Base-by-base conservation (phyloP, 306 rosid species). In the Abrus pulchellus region DNA sequence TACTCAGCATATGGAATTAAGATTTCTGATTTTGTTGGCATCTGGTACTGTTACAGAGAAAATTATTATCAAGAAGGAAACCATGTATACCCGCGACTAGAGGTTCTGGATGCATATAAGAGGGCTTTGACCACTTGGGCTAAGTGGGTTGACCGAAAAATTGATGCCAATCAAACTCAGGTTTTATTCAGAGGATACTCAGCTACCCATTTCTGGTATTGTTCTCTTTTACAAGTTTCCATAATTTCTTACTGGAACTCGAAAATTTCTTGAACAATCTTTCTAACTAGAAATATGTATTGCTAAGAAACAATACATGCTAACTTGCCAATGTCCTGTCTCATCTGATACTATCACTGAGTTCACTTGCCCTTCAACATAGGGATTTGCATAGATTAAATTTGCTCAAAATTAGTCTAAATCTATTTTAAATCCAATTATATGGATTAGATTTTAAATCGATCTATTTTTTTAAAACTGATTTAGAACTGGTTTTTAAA, bases 1-100 rank as follows among this genome's bases (percentile, higher is more conserved):
- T 11, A 20, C 33, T 20, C 28, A 47, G 66, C 77, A 20, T 72
- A 45, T 29, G 65, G 43, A 50, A 40, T 36, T 52, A 28, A 61
- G 70, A 8, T 8, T 82, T 40, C 44, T 70, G 12, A 59, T 55
- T 56, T 72, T 79, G 41, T 2, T 77, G 47, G 43, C 62, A 44
- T 20, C 27, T 81, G 83, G 29, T 71, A 78, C 49, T 62, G 44
- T 61, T 33, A 50, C 82, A 93, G 98, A 49, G 94, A 91, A 85
- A 86, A 91, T 55, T 91, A 91, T 85, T 91, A 91, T 83, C 94
- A 93, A 85, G 98, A 93, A 90, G 97, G 98, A 29, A 87, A 91
- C 65, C 50, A 83, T 80, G 93, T 93, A 28, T 72, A 91, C 85
- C 88, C 92, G 45, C 87, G 82, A 79, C 89, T 93, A 5, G 78